Base-by-base conservation (phyloP, 345 rosid species). In the Citrus glauca region DNA sequence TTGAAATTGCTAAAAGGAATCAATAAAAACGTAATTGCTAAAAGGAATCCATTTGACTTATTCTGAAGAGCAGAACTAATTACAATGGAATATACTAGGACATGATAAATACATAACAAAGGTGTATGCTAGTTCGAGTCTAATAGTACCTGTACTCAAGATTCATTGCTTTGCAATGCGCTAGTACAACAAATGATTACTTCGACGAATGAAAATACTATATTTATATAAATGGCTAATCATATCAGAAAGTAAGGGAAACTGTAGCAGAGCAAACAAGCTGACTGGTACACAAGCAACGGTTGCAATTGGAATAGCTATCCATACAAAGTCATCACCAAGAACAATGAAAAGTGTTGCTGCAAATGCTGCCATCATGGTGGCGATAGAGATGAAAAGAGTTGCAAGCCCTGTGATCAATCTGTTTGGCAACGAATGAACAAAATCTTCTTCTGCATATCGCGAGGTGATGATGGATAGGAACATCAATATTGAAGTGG, bases 291-390 rank as follows among this genome's bases (percentile, higher is more conserved):
- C 24, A 3, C 78, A 79, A 9, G 77, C 66, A 35, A 37, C 69
- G 1, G 73, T 7, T 32, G 77, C 72, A 20, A 75, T 50, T 1
- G 76, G 55, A 38, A 40, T 61, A 27, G 74, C 68, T n/a, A 79
- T 30, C 83, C 81, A 82, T 11, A 80, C 80, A 76, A 73, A 50
- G 4, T 66, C 56, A 24, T 30, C 22, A 3, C 75, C 80, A n/a
- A 88, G 72, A 7, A 85, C 71, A 13, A 87, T 40, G 56, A 72
- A 80, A 69, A 85, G 60, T 0, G 89, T 72, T 0, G 87, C 83
- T 53, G 33, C 65, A 45, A 85, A 88, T 22, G 88, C 81, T 13
- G 78, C 27, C 80, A 88, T 81, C 91, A 88, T 87, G 63, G 87
- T 10, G 0, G 79, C 85, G 6, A 89, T 77, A 16, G 88, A 81